Evolutionary conservation across 1,139 yeast species (phyloP).

Genomic region (Oligophagozyma castellii): DNA sequence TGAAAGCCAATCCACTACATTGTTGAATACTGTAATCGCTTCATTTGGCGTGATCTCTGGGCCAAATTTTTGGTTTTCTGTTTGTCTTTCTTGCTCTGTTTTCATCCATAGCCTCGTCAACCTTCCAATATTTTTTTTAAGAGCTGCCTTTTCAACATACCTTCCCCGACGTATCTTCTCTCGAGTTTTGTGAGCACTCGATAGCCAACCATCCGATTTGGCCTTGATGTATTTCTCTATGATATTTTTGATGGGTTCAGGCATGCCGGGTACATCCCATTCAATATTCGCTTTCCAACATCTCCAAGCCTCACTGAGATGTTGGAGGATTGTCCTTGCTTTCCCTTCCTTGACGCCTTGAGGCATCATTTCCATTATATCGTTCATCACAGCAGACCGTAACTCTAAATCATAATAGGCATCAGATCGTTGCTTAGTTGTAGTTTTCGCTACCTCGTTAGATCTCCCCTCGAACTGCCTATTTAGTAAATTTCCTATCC

Average conservation of each 20-base stretch:
- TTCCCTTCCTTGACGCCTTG: slow-evolving; percentile 84
- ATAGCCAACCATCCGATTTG: slow-evolving; percentile 94
- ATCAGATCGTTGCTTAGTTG: slow-evolving; percentile 90
- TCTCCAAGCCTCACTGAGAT: slow-evolving; percentile 96
- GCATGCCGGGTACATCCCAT: slow-evolving; percentile 96
- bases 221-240: slow-evolving; percentile 85
- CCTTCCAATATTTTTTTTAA: slow-evolving; percentile 84
- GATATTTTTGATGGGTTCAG: slow-evolving; percentile 75
- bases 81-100: slow-evolving; percentile 83
- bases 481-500: slow-evolving; percentile 85
- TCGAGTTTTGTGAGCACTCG: slow-evolving; percentile 85
- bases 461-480: slow-evolving; percentile 96
- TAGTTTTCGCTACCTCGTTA: slow-evolving; percentile 84
- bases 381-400: slow-evolving; percentile 90
- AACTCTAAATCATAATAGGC: slow-evolving; percentile 89
- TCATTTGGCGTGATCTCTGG: slow-evolving; percentile 79
- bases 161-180: slow-evolving; percentile 81
- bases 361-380: slow-evolving; percentile 92
- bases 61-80: slow-evolving; percentile 68
- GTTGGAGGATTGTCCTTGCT: slow-evolving; percentile 80
- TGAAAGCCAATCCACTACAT: slow-evolving; percentile 91
- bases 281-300: slow-evolving; percentile 99
- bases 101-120: slow-evolving; percentile 86
- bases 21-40: slow-evolving; percentile 74
- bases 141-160: slow-evolving; percentile 86